Percentiles rank a stretch among this genome's conserved stretches.
Evolutionary conservation across 768 basidiomycete species (phyloP).

Genomic region (Psilocybe sp.): DNA sequence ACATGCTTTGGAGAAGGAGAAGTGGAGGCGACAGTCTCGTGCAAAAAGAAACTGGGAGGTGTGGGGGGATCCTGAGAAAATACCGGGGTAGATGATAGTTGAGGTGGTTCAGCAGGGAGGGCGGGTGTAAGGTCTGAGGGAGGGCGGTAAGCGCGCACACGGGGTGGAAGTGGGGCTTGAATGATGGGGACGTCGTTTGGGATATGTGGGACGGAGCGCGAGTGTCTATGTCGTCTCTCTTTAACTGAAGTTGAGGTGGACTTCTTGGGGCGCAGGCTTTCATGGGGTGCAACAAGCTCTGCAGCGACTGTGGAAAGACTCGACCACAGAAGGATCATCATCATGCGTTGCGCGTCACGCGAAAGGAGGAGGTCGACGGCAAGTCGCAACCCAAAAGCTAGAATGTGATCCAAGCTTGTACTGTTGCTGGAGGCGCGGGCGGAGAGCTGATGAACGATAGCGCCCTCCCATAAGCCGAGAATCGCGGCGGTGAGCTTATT

Average conservation of each 20-base stretch:
- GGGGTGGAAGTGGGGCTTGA: constrained; percentile 25
- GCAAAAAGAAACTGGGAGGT: constrained; percentile 38
- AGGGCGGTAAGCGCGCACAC: constrained; percentile 27
- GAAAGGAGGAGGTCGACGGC: constrained; percentile 40
- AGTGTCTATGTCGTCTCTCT: constrained; percentile 25
- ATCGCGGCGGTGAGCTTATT: constrained; percentile 30
- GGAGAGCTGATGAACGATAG: constrained; percentile 38
- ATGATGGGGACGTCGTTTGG: constrained; percentile 13
- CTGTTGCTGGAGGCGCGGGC: constrained; percentile 21
- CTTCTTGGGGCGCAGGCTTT: constrained; percentile 20
- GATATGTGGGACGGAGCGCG: constrained; percentile 15
- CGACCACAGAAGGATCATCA: constrained; percentile 37
- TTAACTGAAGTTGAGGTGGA: constrained; percentile 20
- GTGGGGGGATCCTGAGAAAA: constrained; percentile 28
- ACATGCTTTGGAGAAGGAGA: constrained; percentile 29
- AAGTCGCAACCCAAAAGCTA: constrained; percentile 42
- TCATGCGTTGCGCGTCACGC: constrained; percentile 26
- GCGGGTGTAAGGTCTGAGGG: constrained; percentile 14
- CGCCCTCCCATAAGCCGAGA: constrained; percentile 43
- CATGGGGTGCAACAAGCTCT: constrained; percentile 27
- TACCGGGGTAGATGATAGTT: constrained; percentile 15
- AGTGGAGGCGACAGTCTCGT: constrained; percentile 24
- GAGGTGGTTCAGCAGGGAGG: constrained; percentile 17
- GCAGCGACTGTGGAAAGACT: constrained; percentile 31
- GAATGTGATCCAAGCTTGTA: constrained; percentile 31